Evolutionary conservation across 768 basidiomycete genomes (phyloP).

Genomic region (Phlebiopsis flavidoalba): DNA sequence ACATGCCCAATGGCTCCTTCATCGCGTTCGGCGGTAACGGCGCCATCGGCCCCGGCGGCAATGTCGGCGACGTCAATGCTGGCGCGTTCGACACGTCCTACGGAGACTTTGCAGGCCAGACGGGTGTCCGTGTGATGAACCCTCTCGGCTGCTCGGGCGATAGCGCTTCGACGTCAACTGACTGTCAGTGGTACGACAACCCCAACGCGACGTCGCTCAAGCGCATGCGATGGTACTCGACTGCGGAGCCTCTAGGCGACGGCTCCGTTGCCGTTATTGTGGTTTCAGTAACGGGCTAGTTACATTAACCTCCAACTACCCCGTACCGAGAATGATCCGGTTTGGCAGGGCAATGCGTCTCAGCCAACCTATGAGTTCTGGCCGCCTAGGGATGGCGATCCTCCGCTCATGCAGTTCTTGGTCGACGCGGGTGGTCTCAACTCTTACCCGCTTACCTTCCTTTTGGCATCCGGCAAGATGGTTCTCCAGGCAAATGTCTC

Average conservation of each 20-base stretch:
- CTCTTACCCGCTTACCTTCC: conserved; percentile 67
- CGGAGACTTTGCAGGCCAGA: conserved; percentile 75
- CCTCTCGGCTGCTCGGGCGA: conserved; percentile 48
- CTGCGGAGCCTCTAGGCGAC: conserved; percentile 68
- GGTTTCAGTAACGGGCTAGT: conserved; percentile 73
- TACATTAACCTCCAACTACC: conserved; percentile 76
- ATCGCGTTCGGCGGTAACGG: conserved; percentile 75
- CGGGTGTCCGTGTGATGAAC: conserved; percentile 75
- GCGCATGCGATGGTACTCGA: conserved; percentile 72
- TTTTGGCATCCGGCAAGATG: conserved; percentile 74
- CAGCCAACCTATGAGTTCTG: conserved; percentile 84
- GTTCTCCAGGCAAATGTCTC: conserved; percentile 82
- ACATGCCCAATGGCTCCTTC: conserved; percentile 75
- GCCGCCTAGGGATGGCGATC: conserved; percentile 47
- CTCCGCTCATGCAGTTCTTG: conserved; percentile 62
- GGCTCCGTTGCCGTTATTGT: conserved; percentile 75
- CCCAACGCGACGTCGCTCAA: conserved; percentile 59
- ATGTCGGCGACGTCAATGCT: conserved; percentile 42
- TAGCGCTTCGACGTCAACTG: conserved; percentile 34
- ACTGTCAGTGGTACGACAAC: conserved; percentile 75
- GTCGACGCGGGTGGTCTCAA: conserved; percentile 71
- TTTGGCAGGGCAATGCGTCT: conserved; percentile 59
- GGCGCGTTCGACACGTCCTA: conserved; percentile 62
- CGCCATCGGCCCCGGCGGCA: conserved; percentile 64
- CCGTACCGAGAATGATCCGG: conserved; percentile 49